Evolutionary conservation across 148 eudicot species (phyloP), one percentile per base, ranked within the genome.

Genomic region (Camellia lanceoleosa): DNA sequence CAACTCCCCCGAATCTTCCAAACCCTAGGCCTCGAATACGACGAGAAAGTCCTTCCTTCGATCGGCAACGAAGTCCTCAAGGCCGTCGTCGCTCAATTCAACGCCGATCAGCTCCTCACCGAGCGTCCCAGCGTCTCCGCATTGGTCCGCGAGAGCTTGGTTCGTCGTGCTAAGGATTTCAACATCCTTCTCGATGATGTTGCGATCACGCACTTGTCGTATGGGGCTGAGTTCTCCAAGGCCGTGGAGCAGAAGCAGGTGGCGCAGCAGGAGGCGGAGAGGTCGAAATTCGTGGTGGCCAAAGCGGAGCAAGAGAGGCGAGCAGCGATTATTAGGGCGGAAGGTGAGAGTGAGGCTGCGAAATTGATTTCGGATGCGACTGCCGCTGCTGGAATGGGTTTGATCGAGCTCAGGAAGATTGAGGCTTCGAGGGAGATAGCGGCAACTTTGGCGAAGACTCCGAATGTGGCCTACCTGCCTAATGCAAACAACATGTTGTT

Each of bases 201-300:
- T 10, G 99, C 99, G 0, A 95, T 95, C 68, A 95, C 99, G 51
- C 99, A 95, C 80, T 87, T 95, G 61, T 92, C 97, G 1, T 95
- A 95, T 12, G 99, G 99, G 42, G 86, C 92, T 13, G 99, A 95
- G 86, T 95, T 95, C 85, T 95, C 99, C 0, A 91, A 81, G 84
- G 99, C 99, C 13, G 99, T 95, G 67, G 99, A 95, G 91, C 97
- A 93, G 90, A 95, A 95, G 87, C 98, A 95, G 83, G 99, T 95
- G 78, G 99, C 99, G 7, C 99, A 95, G 80, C 99, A 95, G 81
- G 97, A 95, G 90, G 99, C 99, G n/a, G 99, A 95, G 90, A 83
- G 99, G 89, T 93, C 97, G 0, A 95, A 87, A 80, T 95, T 88
- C 67, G 97, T 95, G 62, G 99, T 95, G 74, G 90, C 90, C 67